Percentiles rank a stretch among this genome's conserved stretches.
Conservation (phyloP, 176 grass and related monocot genomes). For the Tillandsia fasciculata region DNA sequence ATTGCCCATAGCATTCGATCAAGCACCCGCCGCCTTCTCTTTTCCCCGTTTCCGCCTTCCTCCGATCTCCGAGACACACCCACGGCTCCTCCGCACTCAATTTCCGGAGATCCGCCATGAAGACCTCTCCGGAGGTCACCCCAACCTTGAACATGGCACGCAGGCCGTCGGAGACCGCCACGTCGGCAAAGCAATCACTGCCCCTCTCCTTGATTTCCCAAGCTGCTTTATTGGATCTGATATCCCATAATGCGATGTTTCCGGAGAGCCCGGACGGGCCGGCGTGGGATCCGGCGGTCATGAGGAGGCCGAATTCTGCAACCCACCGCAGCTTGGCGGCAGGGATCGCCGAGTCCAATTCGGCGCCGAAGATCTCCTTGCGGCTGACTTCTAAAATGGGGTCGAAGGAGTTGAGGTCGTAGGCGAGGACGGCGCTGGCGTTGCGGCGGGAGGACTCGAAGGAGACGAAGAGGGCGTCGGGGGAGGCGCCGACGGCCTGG, state of each 20-base stretch:
- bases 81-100: conserved; percentile 43
- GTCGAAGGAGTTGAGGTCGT: conserved; percentile 52
- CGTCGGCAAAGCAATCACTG: conserved; percentile 57
- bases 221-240: conserved; percentile 36
- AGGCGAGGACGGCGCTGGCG: conserved; percentile 55
- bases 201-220: conserved; percentile 60
- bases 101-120: conserved; percentile 76
- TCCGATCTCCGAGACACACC: conserved; percentile 39
- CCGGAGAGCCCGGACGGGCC: conserved; percentile 47
- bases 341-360: conserved; percentile 53
- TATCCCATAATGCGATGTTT: conserved; percentile 63
- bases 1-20: conserved; percentile 50
- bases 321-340: conserved; percentile 65
- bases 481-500: conserved; percentile 35
- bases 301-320: conserved; percentile 37
- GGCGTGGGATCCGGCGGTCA: conserved; percentile 64
- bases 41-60: conserved; percentile 14
- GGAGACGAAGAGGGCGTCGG: conserved; percentile 43
- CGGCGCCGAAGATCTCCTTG: conserved; percentile 56
- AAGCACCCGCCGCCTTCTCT: conserved; percentile 61
- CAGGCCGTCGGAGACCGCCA: conserved; percentile 36
- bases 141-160: conserved; percentile 70
- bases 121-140: conserved; percentile 50
- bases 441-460: conserved; percentile 71
- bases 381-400: conserved; percentile 47